phyloP scores from a whole-genome alignment of 768 basidiomycete genomes.

The Tubosaeta sp. region DNA sequence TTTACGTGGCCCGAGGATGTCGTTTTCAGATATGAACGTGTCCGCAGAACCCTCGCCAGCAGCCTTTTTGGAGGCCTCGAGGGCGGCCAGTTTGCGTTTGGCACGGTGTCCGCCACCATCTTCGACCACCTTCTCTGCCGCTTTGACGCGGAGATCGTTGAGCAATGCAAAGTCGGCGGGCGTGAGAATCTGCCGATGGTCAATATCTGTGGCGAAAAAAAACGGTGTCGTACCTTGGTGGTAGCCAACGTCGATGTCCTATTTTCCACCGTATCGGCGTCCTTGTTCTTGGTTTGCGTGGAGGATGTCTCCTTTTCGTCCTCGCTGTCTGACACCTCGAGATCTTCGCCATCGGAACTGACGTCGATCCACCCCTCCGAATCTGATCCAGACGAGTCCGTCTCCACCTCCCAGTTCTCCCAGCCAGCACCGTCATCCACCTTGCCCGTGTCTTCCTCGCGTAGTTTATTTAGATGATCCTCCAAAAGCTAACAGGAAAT shows the following conservation, averaged over 20 bases:
- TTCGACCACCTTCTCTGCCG: slow-evolving; percentile 67
- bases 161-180: slow-evolving; percentile 94
- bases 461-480: slow-evolving; percentile 72
- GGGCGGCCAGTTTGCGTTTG: slow-evolving; percentile 82
- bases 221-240: slow-evolving; percentile 52
- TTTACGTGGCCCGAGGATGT: slow-evolving; percentile 92
- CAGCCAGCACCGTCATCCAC: slow-evolving; percentile 69
- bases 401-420: slow-evolving; percentile 88
- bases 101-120: slow-evolving; percentile 66
- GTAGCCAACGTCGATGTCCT: slow-evolving; percentile 69
- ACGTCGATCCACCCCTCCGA: slow-evolving; percentile 81
- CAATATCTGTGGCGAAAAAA: background rate
- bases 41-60: background rate
- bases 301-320: slow-evolving; percentile 46
- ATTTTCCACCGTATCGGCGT: slow-evolving; percentile 27
- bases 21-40: slow-evolving; percentile 77
- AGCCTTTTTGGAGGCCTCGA: slow-evolving; percentile 40
- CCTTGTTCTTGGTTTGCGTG: slow-evolving; percentile 9
- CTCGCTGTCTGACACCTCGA: slow-evolving; percentile 83
- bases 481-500: slow-evolving; percentile 64
- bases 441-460: slow-evolving; percentile 55
- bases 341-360: slow-evolving; percentile 56
- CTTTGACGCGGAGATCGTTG: slow-evolving; percentile 82
- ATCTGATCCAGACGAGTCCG: slow-evolving; percentile 56
- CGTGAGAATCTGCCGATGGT: slow-evolving; percentile 72